These are phyloP conservation scores for Phlebiopsis gigantea DNA, from an alignment of 768 basidiomycete species.

Conservation along the genomic window DNA sequence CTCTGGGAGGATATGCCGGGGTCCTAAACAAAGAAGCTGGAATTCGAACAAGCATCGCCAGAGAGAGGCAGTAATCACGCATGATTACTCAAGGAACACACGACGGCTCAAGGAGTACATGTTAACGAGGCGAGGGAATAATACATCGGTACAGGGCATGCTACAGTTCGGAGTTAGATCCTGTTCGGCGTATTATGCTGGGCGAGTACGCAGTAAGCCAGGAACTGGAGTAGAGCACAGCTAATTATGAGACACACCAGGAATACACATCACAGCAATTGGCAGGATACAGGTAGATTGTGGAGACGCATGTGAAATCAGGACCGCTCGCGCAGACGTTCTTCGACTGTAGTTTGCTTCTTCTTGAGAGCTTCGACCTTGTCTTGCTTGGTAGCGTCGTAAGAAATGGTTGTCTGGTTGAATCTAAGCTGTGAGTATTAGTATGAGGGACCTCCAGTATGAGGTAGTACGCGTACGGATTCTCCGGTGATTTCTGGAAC, in stretches of 20 bases:
- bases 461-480: slow-evolving; percentile 54
- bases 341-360: slow-evolving; percentile 59
- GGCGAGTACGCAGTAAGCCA: not conserved
- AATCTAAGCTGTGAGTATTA: slow-evolving; percentile 43
- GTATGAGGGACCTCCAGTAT: not conserved
- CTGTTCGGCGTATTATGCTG: not conserved
- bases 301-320: not conserved
- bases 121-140: not conserved
- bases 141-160: slow-evolving; percentile 1
- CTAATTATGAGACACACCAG: not conserved
- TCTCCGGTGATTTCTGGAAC: slow-evolving; percentile 95
- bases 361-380: slow-evolving; percentile 70
- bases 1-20: too few species aligned
- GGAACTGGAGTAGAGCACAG: not conserved
- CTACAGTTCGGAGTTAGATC: not conserved
- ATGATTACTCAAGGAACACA: too few species aligned
- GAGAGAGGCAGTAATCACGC: not conserved
- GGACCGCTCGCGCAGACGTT: slow-evolving; percentile 47
- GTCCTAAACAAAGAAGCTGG: too few species aligned
- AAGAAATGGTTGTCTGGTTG: slow-evolving; percentile 75
- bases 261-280: not conserved
- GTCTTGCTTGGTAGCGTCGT: slow-evolving; percentile 86
- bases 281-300: not conserved
- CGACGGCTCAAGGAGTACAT: not conserved
- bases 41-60: not conserved